These are phyloP conservation scores for Leishmania amazonensis DNA, from an alignment of 208 protist species.

Conservation along the genomic window DNA sequence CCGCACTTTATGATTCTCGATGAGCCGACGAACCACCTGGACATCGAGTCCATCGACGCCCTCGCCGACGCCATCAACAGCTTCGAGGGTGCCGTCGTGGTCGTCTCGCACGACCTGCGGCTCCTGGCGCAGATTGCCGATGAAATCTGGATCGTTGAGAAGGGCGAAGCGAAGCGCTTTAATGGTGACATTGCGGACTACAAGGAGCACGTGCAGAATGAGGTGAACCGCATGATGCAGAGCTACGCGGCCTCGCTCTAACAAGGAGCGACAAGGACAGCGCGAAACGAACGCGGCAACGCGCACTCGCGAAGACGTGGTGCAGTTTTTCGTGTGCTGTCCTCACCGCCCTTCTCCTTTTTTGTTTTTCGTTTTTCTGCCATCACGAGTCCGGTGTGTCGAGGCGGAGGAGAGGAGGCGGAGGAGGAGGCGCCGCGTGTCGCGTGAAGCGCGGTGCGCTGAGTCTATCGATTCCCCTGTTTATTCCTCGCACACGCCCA, in stretches of 20 bases:
- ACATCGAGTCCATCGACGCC: conserved; percentile 97
- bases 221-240: conserved; percentile 86
- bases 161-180: conserved; percentile 84
- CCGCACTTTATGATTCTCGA: conserved; percentile 98
- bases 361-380: not conserved
- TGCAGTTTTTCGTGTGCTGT: not conserved
- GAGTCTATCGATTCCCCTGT: not conserved
- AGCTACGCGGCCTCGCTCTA: conserved; percentile 39
- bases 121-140: conserved; percentile 95
- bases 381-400: not conserved
- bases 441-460: not conserved
- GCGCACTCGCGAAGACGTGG: not conserved
- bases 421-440: not conserved
- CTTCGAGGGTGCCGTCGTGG: conserved; percentile 95
- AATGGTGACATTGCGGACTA: conserved; percentile 93
- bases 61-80: conserved; percentile 92
- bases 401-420: not conserved
- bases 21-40: conserved; percentile 98
- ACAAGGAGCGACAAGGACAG: not conserved
- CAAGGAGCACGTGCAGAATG: conserved; percentile 91
- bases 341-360: not conserved
- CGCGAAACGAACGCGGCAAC: too few species aligned
- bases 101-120: conserved; percentile 97
- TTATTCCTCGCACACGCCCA: not conserved
- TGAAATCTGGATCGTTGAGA: conserved; percentile 97